Percentiles rank a stretch among this genome's conserved stretches.
These are phyloP conservation scores for Aspergillus fumigatus DNA, from an alignment of 2,329 filamentous ascomycete species.

Conservation along the genomic window DNA sequence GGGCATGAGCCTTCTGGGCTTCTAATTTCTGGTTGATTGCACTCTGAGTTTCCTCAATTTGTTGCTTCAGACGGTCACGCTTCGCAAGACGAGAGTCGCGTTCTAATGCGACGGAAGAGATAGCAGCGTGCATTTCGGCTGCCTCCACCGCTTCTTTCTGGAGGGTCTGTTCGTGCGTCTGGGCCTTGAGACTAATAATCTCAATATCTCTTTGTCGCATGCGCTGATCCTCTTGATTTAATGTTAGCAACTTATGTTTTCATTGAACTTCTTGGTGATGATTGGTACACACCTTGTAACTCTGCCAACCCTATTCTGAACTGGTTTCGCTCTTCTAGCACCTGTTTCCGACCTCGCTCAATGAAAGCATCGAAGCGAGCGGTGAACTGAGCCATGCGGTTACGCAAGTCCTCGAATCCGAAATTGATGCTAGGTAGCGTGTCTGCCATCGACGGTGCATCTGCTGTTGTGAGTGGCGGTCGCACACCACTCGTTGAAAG, in stretches of 20 bases:
- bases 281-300: constrained; percentile 63
- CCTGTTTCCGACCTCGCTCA: constrained; percentile 80
- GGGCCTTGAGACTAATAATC: constrained; percentile 58
- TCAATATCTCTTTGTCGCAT: constrained; percentile 86
- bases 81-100: constrained; percentile 52
- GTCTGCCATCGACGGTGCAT: constrained; percentile 58
- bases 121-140: constrained; percentile 58
- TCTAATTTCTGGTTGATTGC: constrained; percentile 43
- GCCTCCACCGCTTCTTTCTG: constrained; percentile 59
- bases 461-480: constrained; percentile 47
- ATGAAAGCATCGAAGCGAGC: constrained; percentile 90
- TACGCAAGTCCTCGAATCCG: constrained; percentile 90
- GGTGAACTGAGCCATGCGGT: constrained; percentile 91
- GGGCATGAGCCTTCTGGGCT: constrained; percentile 50
- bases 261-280: constrained; percentile 4
- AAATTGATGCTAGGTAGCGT: constrained; percentile 86
- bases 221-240: constrained; percentile 71
- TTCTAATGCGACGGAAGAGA: constrained; percentile 52
- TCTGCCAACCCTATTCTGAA: constrained; percentile 89
- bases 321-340: constrained; percentile 88
- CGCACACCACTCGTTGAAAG: constrained; percentile 52
- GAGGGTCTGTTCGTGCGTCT: constrained; percentile 52
- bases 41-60: constrained; percentile 50
- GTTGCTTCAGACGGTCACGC: constrained; percentile 52
- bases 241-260: constrained; percentile 1